Conservation (phyloP, 75 land plant species). For the Picea glauca region DNA sequence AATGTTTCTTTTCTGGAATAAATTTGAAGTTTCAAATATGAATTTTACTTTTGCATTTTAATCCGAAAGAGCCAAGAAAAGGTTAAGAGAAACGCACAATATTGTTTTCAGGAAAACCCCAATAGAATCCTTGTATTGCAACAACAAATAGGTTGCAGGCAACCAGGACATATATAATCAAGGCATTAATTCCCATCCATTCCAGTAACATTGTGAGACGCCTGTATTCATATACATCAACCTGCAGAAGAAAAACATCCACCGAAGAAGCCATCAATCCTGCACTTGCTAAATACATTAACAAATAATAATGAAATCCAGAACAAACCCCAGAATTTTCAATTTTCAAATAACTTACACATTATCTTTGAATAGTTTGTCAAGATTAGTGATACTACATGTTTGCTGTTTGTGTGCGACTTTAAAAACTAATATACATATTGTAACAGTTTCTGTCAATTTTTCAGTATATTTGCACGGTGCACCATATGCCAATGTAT, state of each 20-base stretch:
- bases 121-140: constrained; percentile 75
- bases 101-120: constrained; percentile 66
- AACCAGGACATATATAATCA: constrained; percentile 59
- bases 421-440: neutral
- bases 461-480: neutral
- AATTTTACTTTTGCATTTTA: neutral
- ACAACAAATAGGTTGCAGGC: constrained; percentile 62
- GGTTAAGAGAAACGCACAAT: constrained; percentile 34
- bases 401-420: neutral
- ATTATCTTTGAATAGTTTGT: neutral
- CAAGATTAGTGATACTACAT: neutral
- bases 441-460: neutral
- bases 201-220: constrained; percentile 42
- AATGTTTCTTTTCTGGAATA: neutral
- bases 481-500: neutral
- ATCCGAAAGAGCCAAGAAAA: neutral
- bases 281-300: neutral
- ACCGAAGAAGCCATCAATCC: neutral
- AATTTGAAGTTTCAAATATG: neutral
- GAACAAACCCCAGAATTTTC: neutral
- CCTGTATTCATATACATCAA: constrained; percentile 58
- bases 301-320: neutral
- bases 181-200: constrained; percentile 83
- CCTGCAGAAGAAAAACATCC: constrained; percentile 32
- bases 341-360: neutral